A percentile compares a stretch with the other conserved stretches of the same genome.
Evolutionary conservation across 2,329 filamentous ascomycete species (phyloP).

Genomic region (Aureobasidium sp.): DNA sequence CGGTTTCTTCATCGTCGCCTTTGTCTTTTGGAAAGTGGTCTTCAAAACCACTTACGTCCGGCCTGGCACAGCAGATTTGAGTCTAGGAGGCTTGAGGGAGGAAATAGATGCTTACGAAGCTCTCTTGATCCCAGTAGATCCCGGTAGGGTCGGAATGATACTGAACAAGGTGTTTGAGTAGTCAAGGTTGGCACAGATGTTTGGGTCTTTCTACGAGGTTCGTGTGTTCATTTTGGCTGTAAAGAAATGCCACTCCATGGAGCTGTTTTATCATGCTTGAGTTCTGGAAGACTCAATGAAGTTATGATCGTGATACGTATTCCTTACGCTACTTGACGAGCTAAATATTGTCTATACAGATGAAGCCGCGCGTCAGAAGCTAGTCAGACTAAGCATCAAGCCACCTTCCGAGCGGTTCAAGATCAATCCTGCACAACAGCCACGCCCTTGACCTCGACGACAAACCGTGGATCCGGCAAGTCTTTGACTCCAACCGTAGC

Average conservation of each 20-base stretch:
- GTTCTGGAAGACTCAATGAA: no score
- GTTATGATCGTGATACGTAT: no score
- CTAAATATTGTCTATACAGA: neutral
- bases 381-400: neutral
- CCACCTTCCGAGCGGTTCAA: no score
- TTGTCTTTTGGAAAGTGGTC: slow-evolving; percentile 5
- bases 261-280: no score
- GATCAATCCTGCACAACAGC: neutral
- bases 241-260: no score
- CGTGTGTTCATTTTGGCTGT: neutral
- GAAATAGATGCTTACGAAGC: slow-evolving; percentile 19
- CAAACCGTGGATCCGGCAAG: neutral
- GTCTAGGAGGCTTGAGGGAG: slow-evolving; percentile 12
- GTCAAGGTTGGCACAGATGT: neutral
- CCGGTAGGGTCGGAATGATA: neutral
- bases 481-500: slow-evolving; percentile 20
- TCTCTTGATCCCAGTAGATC: neutral
- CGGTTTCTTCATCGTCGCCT: neutral
- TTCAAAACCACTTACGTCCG: slow-evolving; percentile 11
- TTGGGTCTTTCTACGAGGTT: neutral
- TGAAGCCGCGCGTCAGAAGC: neutral
- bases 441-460: neutral
- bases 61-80: slow-evolving; percentile 17
- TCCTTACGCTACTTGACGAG: no score
- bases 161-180: neutral